Base-by-base conservation (phyloP, 2,329 filamentous ascomycete genomes). In the Claviceps maximensis region DNA sequence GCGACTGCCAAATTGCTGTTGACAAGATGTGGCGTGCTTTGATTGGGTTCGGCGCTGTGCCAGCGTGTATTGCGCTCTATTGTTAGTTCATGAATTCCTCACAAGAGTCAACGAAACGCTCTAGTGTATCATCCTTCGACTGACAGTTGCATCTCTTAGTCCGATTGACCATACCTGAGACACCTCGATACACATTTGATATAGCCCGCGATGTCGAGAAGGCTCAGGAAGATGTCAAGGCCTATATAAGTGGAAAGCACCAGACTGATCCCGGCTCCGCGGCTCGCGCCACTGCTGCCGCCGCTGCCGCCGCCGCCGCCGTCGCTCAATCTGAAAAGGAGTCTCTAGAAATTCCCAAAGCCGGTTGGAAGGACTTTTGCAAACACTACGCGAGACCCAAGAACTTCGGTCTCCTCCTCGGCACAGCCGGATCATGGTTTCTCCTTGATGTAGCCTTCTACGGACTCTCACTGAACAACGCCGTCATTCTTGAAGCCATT, bases 11-110 rank as follows among this genome's bases (percentile, higher is more conserved):
- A 44, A 53, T 70, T 19, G 63, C 66, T 12, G 85, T 90, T 6
- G 87, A 93, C 72, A 89, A 89, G 75, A 90, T 90, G 84, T 93
- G 87, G 87, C 79, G 87, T 59, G 76, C 82, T 15, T 76, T 93
- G 49, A 87, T 93, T 62, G 87, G 87, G 13, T 86, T 90, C 62
- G 87, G 87, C 59, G 86, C 85, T 46, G 79, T 93, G 9, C 87
- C 87, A 2, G 87, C 84, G 45, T 87, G 82, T 65, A 82, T 90
- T 57, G 87, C 88, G 21, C 79, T 94, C 19, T 93, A 93, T 74
- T 93, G 66, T 68, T 59, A 60, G 68, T 58, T 17, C 2, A 8
- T 9, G 3, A 51, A 25, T 33, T 13, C 15, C 23, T 27, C 19
- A 23, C 6, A 17, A 8, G 23, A 36, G 25, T 12, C 27, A 9